Conservation (phyloP, 2,329 filamentous ascomycete species). For the Thelonectria rubi region DNA sequence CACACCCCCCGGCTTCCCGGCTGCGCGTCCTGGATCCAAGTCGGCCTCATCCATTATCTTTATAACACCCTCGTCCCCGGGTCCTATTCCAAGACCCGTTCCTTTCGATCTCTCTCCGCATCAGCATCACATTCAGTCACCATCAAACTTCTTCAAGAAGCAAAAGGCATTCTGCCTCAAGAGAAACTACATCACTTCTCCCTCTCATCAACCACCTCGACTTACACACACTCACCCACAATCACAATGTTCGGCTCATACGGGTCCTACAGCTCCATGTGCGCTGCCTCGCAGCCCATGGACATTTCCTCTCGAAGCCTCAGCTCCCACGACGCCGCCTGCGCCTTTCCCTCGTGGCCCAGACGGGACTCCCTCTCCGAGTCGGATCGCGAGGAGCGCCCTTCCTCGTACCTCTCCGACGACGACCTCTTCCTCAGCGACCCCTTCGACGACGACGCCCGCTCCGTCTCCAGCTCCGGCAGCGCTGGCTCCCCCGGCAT, state of each 20-base stretch:
- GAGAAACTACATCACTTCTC: conserved; percentile 28
- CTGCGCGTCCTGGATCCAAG: conserved; percentile 36
- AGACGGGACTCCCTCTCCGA: conserved; percentile 61
- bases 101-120: conserved; percentile 28
- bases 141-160: conserved; percentile 29
- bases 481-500: conserved; percentile 49
- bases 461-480: conserved; percentile 58
- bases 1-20: conserved; percentile 37
- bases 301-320: conserved; percentile 56
- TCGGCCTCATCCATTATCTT: conserved; percentile 37
- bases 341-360: conserved; percentile 69
- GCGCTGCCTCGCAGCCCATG: conserved; percentile 54
- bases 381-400: conserved; percentile 53
- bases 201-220: conserved; percentile 26
- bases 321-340: conserved; percentile 54
- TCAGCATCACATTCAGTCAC: conserved; percentile 32
- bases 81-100: conserved; percentile 30
- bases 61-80: conserved; percentile 43
- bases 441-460: conserved; percentile 60
- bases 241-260: conserved; percentile 60
- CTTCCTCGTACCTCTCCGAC: conserved; percentile 68
- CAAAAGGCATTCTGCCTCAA: conserved; percentile 19
- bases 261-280: conserved; percentile 61
- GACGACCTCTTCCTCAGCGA: conserved; percentile 68
- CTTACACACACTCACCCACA: conserved; percentile 36